Base-by-base conservation (phyloP, 2,329 filamentous ascomycete genomes). In the Fusarium bactridioides region DNA sequence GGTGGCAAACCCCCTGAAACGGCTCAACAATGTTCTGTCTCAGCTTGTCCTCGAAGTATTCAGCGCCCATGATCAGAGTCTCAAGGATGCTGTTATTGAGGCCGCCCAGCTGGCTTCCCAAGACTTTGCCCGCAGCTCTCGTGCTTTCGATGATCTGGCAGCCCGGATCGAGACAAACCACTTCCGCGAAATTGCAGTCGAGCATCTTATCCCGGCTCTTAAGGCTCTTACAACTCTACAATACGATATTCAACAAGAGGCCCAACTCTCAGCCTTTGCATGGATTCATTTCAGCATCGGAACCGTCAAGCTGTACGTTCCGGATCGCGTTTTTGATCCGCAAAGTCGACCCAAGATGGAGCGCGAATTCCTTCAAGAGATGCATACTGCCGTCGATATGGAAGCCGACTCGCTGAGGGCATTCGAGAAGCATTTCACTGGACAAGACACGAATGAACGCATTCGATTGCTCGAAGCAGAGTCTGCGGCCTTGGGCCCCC, bases 271-370 rank as follows among this genome's bases (percentile, higher is more conserved):
- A 10, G 82, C 83, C 10, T 82, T 92, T 27, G 91, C 93, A 10
- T 96, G 95, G 90, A 86, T 94, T 33, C 86, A 92, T 56, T 90
- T 97, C 67, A 92, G 93, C 4, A 82, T 95, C 25, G 91, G 91
- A 21, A 89, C 92, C 43, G 85, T 98, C 53, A 88, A 89, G 69
- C 86, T 98, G 5, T 98, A 95, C 78, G 90, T 98, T 5, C 95
- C 97, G 0, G 92, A 97, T 80, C 91, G 92, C 73, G 88, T 93
- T 7, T 96, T 95, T 76, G 96, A 99, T 80, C 96, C 96, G 3
- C 88, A 91, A 66, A 84, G 91, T 64, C 85, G 88, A 57, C 88
- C 89, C 10, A 84, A 88, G 57, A 87, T 97, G 23, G 91, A 94
- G 74, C 88, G 89, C 25, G 84, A 86, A 47, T 88, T 87, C 59